These are phyloP conservation scores for Aquanectria penicillioides DNA, from an alignment of 2,329 filamentous ascomycete species.

Conservation along the genomic window DNA sequence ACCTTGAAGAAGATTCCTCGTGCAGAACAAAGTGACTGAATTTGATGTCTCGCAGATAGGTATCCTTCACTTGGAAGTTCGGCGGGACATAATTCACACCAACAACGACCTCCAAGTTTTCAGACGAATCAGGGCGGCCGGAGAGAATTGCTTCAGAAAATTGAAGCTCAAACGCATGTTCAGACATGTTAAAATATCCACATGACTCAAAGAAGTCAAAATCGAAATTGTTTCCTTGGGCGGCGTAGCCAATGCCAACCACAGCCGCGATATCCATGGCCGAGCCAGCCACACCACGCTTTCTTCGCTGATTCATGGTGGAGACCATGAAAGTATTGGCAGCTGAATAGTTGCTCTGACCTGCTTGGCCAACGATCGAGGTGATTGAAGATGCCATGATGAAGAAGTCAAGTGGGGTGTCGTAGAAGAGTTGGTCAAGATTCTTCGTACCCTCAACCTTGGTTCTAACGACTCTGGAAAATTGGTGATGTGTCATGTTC, in stretches of 20 bases:
- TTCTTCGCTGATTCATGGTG: neutral
- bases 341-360: neutral
- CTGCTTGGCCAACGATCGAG: neutral
- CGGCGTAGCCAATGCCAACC: slow-evolving; percentile 4
- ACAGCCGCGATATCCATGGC: slow-evolving; percentile 8
- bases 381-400: slow-evolving; percentile 33
- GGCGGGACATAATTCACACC: slow-evolving; percentile 2
- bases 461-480: slow-evolving; percentile 43
- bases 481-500: slow-evolving; percentile 43
- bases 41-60: neutral
- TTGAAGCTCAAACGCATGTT: slow-evolving; percentile 39
- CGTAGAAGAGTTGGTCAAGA: slow-evolving; percentile 45
- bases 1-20: neutral
- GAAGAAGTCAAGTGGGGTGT: slow-evolving; percentile 51
- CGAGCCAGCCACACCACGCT: slow-evolving; percentile 29
- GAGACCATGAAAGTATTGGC: slow-evolving; percentile 12
- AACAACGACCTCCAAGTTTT: slow-evolving; percentile 8
- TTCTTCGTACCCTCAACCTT: slow-evolving; percentile 50
- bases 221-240: neutral
- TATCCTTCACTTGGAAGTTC: neutral
- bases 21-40: neutral
- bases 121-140: slow-evolving; percentile 24
- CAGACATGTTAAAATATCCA: slow-evolving; percentile 31
- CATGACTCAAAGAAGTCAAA: neutral
- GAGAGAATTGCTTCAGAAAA: slow-evolving; percentile 31